phyloP scores from a whole-genome alignment of 1,139 yeast genomes.

The Geotrichum macrosporum region DNA sequence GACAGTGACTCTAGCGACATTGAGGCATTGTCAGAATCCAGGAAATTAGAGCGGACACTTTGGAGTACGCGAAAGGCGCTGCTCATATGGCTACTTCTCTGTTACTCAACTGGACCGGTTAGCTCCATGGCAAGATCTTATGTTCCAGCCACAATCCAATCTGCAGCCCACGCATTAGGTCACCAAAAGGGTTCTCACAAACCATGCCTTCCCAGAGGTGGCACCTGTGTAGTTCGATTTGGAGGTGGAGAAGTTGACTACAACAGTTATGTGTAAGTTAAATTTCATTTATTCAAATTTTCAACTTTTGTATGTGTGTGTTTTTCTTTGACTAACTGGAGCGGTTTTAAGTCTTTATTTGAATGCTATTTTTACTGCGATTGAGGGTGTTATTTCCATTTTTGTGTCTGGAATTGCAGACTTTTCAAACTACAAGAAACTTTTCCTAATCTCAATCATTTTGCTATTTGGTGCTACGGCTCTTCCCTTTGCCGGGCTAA shows the following conservation, averaged over 20 bases:
- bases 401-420: constrained; percentile 46
- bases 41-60: constrained; percentile 9
- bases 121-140: constrained; percentile 45
- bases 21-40: neutral
- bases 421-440: constrained; percentile 42
- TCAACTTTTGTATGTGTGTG: neutral
- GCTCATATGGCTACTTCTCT: constrained; percentile 37
- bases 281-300: too few species aligned
- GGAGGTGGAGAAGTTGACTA: constrained; percentile 42
- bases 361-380: constrained; percentile 42
- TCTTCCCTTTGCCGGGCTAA: constrained; percentile 42
- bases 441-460: constrained; percentile 39
- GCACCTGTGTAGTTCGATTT: constrained; percentile 43
- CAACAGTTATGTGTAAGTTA: constrained; percentile 31
- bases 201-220: constrained; percentile 37
- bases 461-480: constrained; percentile 41
- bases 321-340: too few species aligned
- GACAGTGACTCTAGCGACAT: too few species aligned
- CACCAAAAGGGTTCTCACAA: constrained; percentile 27
- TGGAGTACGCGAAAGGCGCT: constrained; percentile 23
- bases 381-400: constrained; percentile 43
- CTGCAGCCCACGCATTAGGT: constrained; percentile 42
- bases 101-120: constrained; percentile 44
- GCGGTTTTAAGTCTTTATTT: constrained; percentile 39
- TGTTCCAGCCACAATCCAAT: constrained; percentile 45